phyloP scores from a whole-genome alignment of 75 land plant species.

The Selaginella moellendorffii region DNA sequence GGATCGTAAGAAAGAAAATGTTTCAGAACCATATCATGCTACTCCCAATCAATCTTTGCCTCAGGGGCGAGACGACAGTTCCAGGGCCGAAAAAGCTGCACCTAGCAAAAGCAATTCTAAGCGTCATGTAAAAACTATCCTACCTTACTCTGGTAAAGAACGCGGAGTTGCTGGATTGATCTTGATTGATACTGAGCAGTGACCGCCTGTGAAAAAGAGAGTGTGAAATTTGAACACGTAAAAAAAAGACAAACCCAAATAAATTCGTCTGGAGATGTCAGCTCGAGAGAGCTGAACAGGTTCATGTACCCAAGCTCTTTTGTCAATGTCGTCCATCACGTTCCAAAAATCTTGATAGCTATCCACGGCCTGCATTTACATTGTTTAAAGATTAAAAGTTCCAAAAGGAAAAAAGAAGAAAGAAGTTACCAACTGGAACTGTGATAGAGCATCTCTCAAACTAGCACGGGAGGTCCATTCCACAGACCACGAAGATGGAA shows the following conservation, averaged over 20 bases:
- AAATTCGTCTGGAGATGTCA: conserved; percentile 32
- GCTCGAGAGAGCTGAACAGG: conserved; percentile 37
- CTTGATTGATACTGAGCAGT: conserved; percentile 35
- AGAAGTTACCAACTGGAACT: conserved; percentile 17
- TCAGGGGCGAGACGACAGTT: conserved; percentile 18
- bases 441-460: conserved; percentile 19
- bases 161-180: conserved; percentile 34
- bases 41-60: conserved; percentile 23
- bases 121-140: not conserved
- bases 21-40: conserved; percentile 22
- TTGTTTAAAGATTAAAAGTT: not conserved
- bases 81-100: conserved; percentile 40
- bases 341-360: conserved; percentile 38
- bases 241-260: conserved; percentile 23
- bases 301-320: conserved; percentile 37
- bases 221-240: not conserved
- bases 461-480: conserved; percentile 17
- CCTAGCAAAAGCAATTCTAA: conserved; percentile 12
- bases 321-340: conserved; percentile 43
- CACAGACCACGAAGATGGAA: conserved; percentile 16
- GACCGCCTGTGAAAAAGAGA: conserved; percentile 20
- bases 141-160: conserved; percentile 36
- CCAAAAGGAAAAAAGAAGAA: not conserved
- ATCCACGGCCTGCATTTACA: conserved; percentile 14
- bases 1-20: not conserved